A percentile compares a stretch with the other conserved stretches of the same genome.
Evolutionary conservation across 106 monocot genomes (phyloP).

Genomic region (Vanilla planifolia): DNA sequence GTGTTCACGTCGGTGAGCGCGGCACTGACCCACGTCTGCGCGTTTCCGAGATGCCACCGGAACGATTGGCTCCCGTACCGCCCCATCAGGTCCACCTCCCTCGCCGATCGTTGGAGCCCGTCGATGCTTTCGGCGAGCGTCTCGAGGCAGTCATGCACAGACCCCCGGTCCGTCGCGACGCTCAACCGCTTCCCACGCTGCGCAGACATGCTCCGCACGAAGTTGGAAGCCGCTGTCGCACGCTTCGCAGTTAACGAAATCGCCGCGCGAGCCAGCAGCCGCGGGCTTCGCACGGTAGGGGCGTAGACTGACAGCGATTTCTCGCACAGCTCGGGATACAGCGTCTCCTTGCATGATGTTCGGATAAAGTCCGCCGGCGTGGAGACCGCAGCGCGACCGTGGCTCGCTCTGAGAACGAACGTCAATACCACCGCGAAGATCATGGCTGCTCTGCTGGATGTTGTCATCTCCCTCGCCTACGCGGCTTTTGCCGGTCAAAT

Average conservation of each 20-base stretch:
- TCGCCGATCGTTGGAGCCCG: conserved; percentile 17
- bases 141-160: conserved; percentile 41
- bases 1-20: conserved; percentile 42
- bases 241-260: conserved; percentile 23
- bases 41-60: conserved; percentile 26
- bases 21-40: conserved; percentile 51
- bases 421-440: no score
- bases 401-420: no score
- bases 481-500: no score
- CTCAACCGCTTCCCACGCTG: background rate
- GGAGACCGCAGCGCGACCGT: no score
- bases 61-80: conserved; percentile 10
- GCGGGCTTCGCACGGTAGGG: conserved; percentile 28
- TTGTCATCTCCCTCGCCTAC: no score
- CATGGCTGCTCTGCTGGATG: no score
- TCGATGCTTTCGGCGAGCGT: conserved; percentile 27
- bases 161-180: conserved; percentile 3
- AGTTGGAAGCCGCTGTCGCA: conserved; percentile 17
- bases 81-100: conserved; percentile 33
- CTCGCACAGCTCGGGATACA: conserved; percentile 30
- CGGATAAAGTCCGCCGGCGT: conserved; percentile 15
- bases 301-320: conserved; percentile 14
- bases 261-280: conserved; percentile 32
- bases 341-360: conserved; percentile 23
- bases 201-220: conserved; percentile 12